Evolutionary conservation across 2,329 filamentous ascomycete genomes (phyloP), one percentile per base, ranked within the genome.

Genomic region (Aspergillus pseudoglaucus): DNA sequence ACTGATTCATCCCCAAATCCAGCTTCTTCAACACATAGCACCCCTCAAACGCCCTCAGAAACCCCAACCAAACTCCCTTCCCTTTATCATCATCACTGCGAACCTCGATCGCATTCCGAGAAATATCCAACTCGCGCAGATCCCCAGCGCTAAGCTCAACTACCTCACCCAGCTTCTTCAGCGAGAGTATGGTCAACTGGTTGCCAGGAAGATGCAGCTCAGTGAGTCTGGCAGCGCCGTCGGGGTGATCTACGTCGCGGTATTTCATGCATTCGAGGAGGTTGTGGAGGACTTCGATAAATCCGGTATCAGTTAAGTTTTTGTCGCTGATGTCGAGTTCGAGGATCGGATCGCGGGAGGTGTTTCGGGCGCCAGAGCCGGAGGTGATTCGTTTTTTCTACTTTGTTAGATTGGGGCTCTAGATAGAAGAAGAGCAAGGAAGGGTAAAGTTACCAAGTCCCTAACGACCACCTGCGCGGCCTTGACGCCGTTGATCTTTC

Each of bases 121-220:
- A 71, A 6, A 79, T 55, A 51, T 76, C 71, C 17, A 78, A 59
- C 22, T 73, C 71, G 50, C 68, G 67, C 14, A 79, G 57, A 35
- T 75, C 71, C n/a, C 64, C 63, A n/a, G 56, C 50, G 6, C 69
- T 68, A n/a, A 71, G 57, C 10, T 59, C 53, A 42, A 78, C 64
- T 30, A 75, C 61, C 17, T 62, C 57, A 2, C 69, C 68, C 3
- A 79, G 63, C 39, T 63, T 63, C 7, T 57, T 58, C 15, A 79
- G 64, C 3, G 71, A 67, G 6, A 53, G 49, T 4, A 67, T 62
- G 0, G 72, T 76, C 25, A 79, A 63, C 8, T 53, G 50, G 53
- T 78, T 78, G 23, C 64, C 65, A 35, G 64, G 64, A 4, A 78
- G 58, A 50, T 73, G 70, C 18, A 79, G 58, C 49, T 75, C 74